phyloP scores from a whole-genome alignment of 2,329 filamentous ascomycete species.

The Blumeriella jaapii region DNA sequence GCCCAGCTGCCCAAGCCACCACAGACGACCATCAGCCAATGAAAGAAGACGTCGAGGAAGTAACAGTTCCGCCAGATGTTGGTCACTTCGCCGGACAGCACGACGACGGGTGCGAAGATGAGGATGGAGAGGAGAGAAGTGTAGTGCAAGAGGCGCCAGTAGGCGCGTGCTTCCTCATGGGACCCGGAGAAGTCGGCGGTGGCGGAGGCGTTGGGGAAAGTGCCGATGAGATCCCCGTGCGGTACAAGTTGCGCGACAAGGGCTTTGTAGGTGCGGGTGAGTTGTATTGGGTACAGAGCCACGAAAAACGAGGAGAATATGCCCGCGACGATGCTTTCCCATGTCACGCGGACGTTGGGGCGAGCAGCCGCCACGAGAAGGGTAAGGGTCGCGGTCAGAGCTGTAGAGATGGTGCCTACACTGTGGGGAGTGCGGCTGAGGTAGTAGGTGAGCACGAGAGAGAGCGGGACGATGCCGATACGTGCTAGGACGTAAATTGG shows the following conservation, averaged over 20 bases:
- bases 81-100: conserved; percentile 37
- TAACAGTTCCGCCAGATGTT: conserved; percentile 41
- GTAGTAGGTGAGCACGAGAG: conserved; percentile 36
- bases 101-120: conserved; percentile 36
- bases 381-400: conserved; percentile 38
- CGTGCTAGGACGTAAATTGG: conserved; percentile 41
- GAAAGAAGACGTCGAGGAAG: conserved; percentile 42
- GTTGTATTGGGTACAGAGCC: conserved; percentile 38
- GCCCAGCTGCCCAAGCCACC: conserved; percentile 36
- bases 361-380: conserved; percentile 37
- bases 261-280: conserved; percentile 37
- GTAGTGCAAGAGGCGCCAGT: conserved; percentile 41
- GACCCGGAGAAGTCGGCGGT: conserved; percentile 23
- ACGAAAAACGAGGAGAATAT: conserved; percentile 40
- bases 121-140: conserved; percentile 37
- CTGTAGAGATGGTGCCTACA: conserved; percentile 36
- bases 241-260: conserved; percentile 34
- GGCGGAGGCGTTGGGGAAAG: conserved; percentile 18
- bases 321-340: conserved; percentile 40
- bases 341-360: conserved; percentile 35
- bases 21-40: conserved; percentile 41
- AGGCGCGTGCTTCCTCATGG: conserved; percentile 37
- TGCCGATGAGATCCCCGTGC: conserved; percentile 33
- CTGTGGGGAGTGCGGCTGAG: conserved; percentile 35
- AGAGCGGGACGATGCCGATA: conserved; percentile 38